These are phyloP conservation scores for Arachnomyces sp. DNA, from an alignment of 2,329 filamentous ascomycete genomes.

Conservation along the genomic window DNA sequence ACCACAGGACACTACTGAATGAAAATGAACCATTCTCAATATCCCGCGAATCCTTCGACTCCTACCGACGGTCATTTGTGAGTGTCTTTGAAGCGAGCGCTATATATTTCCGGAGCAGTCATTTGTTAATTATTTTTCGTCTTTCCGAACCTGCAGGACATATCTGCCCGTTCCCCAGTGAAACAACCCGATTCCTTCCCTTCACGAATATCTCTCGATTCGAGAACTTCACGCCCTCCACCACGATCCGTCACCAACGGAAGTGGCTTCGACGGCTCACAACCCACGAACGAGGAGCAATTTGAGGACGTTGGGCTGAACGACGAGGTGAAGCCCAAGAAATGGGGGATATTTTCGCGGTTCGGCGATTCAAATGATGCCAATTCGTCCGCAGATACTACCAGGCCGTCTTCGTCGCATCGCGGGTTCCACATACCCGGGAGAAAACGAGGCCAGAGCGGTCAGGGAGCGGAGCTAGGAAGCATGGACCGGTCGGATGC, in stretches of 20 bases:
- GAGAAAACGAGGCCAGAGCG: conserved; percentile 64
- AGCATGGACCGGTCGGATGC: conserved; percentile 40
- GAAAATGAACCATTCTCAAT: conserved; percentile 93
- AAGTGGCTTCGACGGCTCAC: conserved; percentile 51
- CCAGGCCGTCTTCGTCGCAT: conserved; percentile 39
- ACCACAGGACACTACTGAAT: conserved; percentile 58
- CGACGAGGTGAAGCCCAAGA: conserved; percentile 67
- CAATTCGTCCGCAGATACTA: conserved; percentile 27
- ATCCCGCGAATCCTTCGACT: conserved; percentile 93
- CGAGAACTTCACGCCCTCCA: conserved; percentile 56
- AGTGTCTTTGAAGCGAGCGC: conserved; percentile 27
- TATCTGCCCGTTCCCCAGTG: conserved; percentile 78
- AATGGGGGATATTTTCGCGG: conserved; percentile 67
- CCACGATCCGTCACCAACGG: conserved; percentile 55
- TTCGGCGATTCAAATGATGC: conserved; percentile 51
- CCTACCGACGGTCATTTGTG: conserved; percentile 92
- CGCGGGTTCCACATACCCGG: conserved; percentile 61
- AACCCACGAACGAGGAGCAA: conserved; percentile 64
- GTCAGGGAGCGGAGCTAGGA: conserved; percentile 64
- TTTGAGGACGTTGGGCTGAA: conserved; percentile 88
- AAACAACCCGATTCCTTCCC: conserved; percentile 48
- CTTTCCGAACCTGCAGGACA: conserved; percentile 56
- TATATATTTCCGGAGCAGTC: conserved; percentile 3
- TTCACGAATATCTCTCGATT: conserved; percentile 76
- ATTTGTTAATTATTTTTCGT: conserved; percentile 10